These are phyloP conservation scores for Amanita brunnescens DNA, from an alignment of 768 basidiomycete genomes.

Conservation along the genomic window DNA sequence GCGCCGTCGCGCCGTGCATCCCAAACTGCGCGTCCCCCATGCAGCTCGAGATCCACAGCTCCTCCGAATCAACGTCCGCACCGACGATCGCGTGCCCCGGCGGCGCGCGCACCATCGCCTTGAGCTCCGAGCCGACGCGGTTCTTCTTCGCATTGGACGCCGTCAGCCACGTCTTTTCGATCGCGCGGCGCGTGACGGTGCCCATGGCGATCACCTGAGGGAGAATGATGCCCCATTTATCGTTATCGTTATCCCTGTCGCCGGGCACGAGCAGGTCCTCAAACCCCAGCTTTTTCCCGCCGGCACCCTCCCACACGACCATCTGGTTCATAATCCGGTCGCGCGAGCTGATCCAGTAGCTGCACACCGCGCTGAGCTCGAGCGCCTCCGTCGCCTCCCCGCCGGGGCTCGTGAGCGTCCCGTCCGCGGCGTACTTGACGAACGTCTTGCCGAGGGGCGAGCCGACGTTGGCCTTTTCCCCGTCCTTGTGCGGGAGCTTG, in stretches of 20 bases:
- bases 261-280: background rate
- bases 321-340: slow-evolving; percentile 90
- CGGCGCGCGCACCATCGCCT: slow-evolving; percentile 95
- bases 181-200: slow-evolving; percentile 93
- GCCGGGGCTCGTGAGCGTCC: slow-evolving; percentile 75
- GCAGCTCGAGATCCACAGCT: slow-evolving; percentile 97
- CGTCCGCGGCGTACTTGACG: slow-evolving; percentile 80
- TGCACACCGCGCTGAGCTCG: slow-evolving; percentile 89
- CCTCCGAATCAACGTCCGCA: slow-evolving; percentile 91
- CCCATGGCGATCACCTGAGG: slow-evolving; percentile 99
- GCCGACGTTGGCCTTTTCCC: slow-evolving; percentile 92
- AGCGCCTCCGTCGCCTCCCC: slow-evolving; percentile 77
- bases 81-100: slow-evolving; percentile 92
- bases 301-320: slow-evolving; percentile 72
- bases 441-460: slow-evolving; percentile 86
- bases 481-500: slow-evolving; percentile 95
- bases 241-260: slow-evolving; percentile 1
- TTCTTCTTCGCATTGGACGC: slow-evolving; percentile 98
- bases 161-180: slow-evolving; percentile 97
- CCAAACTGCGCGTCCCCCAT: slow-evolving; percentile 99
- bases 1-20: slow-evolving; percentile 88
- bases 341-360: slow-evolving; percentile 94
- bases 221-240: slow-evolving; percentile 84
- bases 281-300: background rate
- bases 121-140: slow-evolving; percentile 95